Base-by-base conservation (phyloP, 805 yeast genomes). In the Ogataea chonburiensis region DNA sequence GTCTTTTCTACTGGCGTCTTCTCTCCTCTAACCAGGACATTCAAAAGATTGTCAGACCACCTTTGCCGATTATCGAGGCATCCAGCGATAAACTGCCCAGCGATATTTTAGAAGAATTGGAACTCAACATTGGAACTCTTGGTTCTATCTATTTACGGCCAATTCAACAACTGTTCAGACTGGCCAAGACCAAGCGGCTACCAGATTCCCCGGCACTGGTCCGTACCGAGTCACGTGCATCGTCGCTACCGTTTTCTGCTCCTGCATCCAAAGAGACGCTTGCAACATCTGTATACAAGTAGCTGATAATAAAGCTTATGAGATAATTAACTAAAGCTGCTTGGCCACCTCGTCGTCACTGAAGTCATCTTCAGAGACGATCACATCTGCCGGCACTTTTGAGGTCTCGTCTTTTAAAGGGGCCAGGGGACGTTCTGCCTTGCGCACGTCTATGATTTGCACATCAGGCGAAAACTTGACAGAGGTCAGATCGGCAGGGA, bases 131-230 rank as follows among this genome's bases (percentile, higher is more conserved):
- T 21, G 96, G 96, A 1, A 68, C 88, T 0, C 63, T 91, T 35
- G 89, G 94, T 0, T 81, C 95, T 0, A 77, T 89, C 10, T 91
- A 88, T 53, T 64, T 89, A 50, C 84, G 87, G 48, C 95, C 96
- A 0, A 81, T 86, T 7, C 72, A 73, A n/a, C 84, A 76, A 49
- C 87, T 88, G 2, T 88, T 88, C 67, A 66, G 95, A 26, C 57
- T 73, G 21, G 70, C 84, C 2, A 80, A 73, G 43, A 60, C 71
- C 1, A 79, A 68, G 43, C 45, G 47, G 14, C 59, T 86, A 24
- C 66, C 75, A 0, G 46, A 55, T 6, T 77, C 84, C 26, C 73
- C 77, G 0, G 79, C 75, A 0, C 54, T 73, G 21, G 45, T 43
- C 3, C 21, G 28, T 11, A 22, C 33, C 10, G 50, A 47, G 5